Evolutionary conservation across 1,284 basidiomycete species (phyloP), one percentile per base, ranked within the genome.

Genomic region (Ustilago xerochloae): DNA sequence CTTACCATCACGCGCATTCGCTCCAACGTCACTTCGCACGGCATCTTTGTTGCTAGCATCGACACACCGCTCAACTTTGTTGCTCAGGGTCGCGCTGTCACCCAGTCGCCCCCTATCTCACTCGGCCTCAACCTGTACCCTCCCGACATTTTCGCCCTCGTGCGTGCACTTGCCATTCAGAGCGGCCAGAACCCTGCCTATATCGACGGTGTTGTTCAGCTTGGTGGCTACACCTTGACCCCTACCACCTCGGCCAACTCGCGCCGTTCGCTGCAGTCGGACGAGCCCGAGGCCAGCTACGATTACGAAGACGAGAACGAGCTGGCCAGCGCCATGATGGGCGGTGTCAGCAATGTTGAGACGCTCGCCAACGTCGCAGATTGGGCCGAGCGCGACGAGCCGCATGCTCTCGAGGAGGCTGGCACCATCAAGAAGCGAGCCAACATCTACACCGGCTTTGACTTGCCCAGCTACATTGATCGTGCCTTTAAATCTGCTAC

Each of bases 41-140:
- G 90, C 2, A 88, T 93, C 66, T 84, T 84, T 39, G 87, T 93
- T 28, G 92, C 91, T 2, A 87, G 87, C 26, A 92, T 93, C 73
- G 86, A 88, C 60, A 87, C 88, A 13, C 77, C 85, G 10, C 89
- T 88, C 0, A 86, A 88, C 69, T 91, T 92, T 77, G 80, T 81
- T 12, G 87, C 88, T 0, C 78, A 86, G 6, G 89, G 90, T 15
- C 89, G 89, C 60, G 83, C 87, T 6, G 88, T 87, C 4, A 90
- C 89, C 2, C 85, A 86, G 32, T 91, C 90, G 12, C 91, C 91
- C 3, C 80, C 81, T 7, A 84, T 92, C 60, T 85, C 89, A 56
- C 84, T 93, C 46, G 85, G 89, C 75, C 87, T 92, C 87, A 92
- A 92, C 81, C 88, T 91, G 67, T 90, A 91, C 73, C 91, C 91